A percentile compares a stretch with the other conserved stretches of the same genome.
Conservation (phyloP, 2,329 filamentous ascomycete genomes). For the Aspergillus quadricinctus region DNA sequence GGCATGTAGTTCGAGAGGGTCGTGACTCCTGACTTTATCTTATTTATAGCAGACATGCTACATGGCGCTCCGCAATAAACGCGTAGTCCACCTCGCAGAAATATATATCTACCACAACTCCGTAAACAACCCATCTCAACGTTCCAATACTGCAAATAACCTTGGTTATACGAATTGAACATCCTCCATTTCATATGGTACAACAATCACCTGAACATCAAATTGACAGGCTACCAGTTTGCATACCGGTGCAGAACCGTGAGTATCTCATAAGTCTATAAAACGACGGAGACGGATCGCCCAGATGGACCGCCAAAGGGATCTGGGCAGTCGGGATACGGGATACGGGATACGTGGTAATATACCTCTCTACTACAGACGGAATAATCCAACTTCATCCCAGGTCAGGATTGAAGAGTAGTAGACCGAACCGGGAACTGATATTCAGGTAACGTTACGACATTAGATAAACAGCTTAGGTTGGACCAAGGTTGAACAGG, state of each 20-base stretch:
- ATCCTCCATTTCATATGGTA: neutral
- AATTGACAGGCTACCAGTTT: neutral
- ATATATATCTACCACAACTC: neutral
- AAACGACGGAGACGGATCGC: neutral
- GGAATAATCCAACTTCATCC: neutral
- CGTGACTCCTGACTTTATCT: neutral
- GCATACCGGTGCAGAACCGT: neutral
- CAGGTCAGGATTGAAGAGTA: neutral
- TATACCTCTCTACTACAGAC: neutral
- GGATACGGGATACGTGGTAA: neutral
- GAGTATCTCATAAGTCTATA: neutral
- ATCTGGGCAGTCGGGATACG: neutral
- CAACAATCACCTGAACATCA: neutral
- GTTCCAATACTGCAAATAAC: neutral
- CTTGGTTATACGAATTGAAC: neutral
- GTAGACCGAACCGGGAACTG: neutral
- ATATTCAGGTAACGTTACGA: slow-evolving; percentile 9
- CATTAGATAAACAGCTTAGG: slow-evolving; percentile 7
- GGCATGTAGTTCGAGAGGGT: neutral
- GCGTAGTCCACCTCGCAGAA: neutral
- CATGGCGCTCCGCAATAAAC: no score
- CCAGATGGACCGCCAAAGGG: neutral
- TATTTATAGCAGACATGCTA: no score
- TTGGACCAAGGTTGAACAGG: neutral
- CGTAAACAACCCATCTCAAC: neutral